Base-by-base conservation (phyloP, 768 basidiomycete genomes). In the Solioccasus polychromus region DNA sequence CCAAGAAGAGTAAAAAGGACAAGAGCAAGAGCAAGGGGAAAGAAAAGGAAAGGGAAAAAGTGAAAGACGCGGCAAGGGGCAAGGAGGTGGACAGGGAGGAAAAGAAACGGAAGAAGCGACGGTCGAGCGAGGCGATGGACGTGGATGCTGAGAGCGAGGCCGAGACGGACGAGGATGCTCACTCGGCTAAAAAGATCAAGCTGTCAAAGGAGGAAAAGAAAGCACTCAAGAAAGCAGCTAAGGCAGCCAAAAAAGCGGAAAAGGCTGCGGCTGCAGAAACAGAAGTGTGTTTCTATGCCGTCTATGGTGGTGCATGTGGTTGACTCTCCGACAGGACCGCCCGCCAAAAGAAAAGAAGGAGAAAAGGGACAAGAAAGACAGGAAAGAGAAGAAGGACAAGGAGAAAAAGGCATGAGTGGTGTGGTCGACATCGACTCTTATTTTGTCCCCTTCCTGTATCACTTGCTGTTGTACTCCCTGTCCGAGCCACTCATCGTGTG, bases 141-240 rank as follows among this genome's bases (percentile, higher is more conserved):
- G 77, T 79, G 3, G 83, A 83, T 50, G 75, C 61, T 50, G 75
- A 76, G 22, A 71, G 75, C 35, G 77, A 73, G 1, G 28, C 0
- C 6, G 57, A 45, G 1, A 47, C 31, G 4, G 50, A 51, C 4
- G 74, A 77, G 10, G 74, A 77, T 28, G 78, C 75, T 46, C 74
- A 69, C 20, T 71, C 80, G 7, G 51, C 70, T 41, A 89, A 88
- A 70, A 89, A 89, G 70, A 73, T 74, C 46, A 88, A 89, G 71
- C 57, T 87, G 38, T 83, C 83, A 18, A 90, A 89, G 68, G 87
- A 89, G 68, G 88, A 91, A 70, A 88, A 88, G 74, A 89, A 87
- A 71, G 84, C 86, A 15, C 66, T 85, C 63, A 90, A 88, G 67
- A 88, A 85, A 68, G 83, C 82, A 35, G 77, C 77, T 63, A 88